Conservation (phyloP, 495 filamentous ascomycete species). For the Aspergillus ostianus region DNA sequence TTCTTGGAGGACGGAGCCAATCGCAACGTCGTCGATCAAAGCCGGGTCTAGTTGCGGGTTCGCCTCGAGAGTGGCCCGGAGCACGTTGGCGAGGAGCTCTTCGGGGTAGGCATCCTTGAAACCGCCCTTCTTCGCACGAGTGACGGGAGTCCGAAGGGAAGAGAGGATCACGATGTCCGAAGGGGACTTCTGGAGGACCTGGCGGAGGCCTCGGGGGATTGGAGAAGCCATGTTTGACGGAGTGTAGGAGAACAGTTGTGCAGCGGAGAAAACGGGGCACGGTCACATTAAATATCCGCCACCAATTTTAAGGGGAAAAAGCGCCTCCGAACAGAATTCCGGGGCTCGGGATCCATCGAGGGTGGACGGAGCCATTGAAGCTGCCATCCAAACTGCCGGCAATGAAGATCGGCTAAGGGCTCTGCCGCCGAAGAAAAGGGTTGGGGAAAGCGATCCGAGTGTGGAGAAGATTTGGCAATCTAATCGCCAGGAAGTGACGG, state of each 20-base stretch:
- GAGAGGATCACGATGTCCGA: conserved; percentile 87
- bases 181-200: conserved; percentile 77
- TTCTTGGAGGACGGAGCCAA: conserved; percentile 86
- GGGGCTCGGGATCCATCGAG: conserved; percentile 29
- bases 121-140: conserved; percentile 75
- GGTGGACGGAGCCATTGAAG: conserved; percentile 24
- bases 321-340: conserved; percentile 31
- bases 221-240: conserved; percentile 49
- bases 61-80: conserved; percentile 73
- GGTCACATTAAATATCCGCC: background rate
- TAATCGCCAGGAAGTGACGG: conserved; percentile 7
- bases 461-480: conserved; percentile 13
- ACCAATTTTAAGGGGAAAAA: background rate
- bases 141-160: conserved; percentile 80
- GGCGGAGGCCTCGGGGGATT: conserved; percentile 63
- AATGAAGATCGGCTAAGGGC: conserved; percentile 47
- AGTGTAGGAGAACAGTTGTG: background rate
- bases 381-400: conserved; percentile 32
- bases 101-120: conserved; percentile 90
- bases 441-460: conserved; percentile 11
- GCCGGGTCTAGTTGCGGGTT: conserved; percentile 73
- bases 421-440: conserved; percentile 26
- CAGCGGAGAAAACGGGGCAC: conserved; percentile 1
- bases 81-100: conserved; percentile 78
- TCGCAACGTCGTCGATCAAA: conserved; percentile 72